A percentile compares a stretch with the other conserved stretches of the same genome.
These are phyloP conservation scores for Candida sanyiensis DNA, from an alignment of 805 yeast species.

Conservation along the genomic window DNA sequence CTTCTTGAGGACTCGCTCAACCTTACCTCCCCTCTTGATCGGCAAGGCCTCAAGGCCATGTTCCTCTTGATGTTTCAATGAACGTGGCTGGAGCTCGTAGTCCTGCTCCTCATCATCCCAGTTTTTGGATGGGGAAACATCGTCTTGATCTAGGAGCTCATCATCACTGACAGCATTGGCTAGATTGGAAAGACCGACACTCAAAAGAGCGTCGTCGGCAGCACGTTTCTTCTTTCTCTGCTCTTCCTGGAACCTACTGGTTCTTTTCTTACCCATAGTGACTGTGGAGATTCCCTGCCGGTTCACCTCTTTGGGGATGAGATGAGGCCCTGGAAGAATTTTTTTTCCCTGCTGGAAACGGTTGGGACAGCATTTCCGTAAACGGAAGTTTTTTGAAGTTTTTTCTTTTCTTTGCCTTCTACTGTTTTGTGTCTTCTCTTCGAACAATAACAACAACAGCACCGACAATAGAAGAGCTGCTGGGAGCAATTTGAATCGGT, in stretches of 20 bases:
- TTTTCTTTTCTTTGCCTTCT: conserved; percentile 3
- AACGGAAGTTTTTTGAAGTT: conserved; percentile 10
- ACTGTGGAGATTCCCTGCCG: too few relatives aligned
- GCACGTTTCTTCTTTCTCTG: conserved; percentile 23
- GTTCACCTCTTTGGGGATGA: conserved; percentile 2
- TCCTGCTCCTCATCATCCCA: conserved; percentile 78
- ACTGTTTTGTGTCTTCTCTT: background rate
- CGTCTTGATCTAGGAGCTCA: conserved; percentile 9
- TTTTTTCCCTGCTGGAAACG: conserved; percentile 1
- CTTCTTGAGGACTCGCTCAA: conserved; percentile 56
- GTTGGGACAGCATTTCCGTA: conserved; percentile 10
- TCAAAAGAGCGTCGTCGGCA: conserved; percentile 21
- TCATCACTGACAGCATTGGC: conserved; percentile 14
- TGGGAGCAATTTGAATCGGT: background rate
- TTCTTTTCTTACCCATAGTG: conserved; percentile 35
- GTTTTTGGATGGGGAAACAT: conserved; percentile 4
- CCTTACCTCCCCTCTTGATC: conserved; percentile 66
- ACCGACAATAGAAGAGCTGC: background rate
- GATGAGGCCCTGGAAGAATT: conserved; percentile 5
- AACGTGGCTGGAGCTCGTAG: conserved; percentile 71
- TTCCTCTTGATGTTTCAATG: conserved; percentile 37
- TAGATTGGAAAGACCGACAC: conserved; percentile 22
- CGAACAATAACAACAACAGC: background rate
- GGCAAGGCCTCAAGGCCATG: conserved; percentile 68
- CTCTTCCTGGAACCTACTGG: conserved; percentile 31